Evolutionary conservation across 1,284 basidiomycete species (phyloP).

Genomic region (Sporisorium iseilematis-ciliati): DNA sequence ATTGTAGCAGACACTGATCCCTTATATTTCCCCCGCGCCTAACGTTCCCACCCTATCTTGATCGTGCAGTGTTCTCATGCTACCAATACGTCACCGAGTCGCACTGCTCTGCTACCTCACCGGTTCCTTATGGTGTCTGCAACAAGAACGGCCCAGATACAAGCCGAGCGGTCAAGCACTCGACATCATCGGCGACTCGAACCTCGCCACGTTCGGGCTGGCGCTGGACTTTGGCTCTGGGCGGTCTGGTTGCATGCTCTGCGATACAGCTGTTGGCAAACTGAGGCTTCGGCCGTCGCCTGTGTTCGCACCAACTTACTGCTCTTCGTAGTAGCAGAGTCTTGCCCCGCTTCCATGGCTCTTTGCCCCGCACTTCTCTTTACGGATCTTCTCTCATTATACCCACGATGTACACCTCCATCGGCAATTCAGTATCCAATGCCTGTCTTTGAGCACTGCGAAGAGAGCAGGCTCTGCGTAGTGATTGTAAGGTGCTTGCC

Average conservation of each 20-base stretch:
- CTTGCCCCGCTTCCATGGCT: not conserved
- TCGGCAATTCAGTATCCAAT: not conserved
- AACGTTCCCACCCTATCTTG: not conserved
- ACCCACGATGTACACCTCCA: conserved; percentile 19
- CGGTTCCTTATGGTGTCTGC: conserved; percentile 51
- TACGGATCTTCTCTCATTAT: conserved; percentile 18
- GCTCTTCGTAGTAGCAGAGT: not conserved
- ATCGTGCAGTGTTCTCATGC: conserved; percentile 45
- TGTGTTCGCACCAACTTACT: not conserved
- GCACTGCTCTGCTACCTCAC: conserved; percentile 45
- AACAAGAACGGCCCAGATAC: conserved; percentile 44
- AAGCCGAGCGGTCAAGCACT: conserved; percentile 24
- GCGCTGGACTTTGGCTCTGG: conserved; percentile 25
- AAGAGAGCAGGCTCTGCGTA: not conserved
- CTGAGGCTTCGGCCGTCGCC: not conserved
- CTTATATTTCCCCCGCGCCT: not conserved
- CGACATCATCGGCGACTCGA: conserved; percentile 21
- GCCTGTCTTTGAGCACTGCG: not conserved
- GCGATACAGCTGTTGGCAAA: conserved; percentile 23
- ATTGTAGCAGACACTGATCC: too few relatives aligned
- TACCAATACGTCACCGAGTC: conserved; percentile 53
- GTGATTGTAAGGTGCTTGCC: not conserved
- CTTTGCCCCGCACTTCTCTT: not conserved
- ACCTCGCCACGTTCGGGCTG: not conserved
- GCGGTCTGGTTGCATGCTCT: conserved; percentile 24